Evolutionary conservation across 768 basidiomycete genomes (phyloP).

Genomic region (Boletus reticuloceps): DNA sequence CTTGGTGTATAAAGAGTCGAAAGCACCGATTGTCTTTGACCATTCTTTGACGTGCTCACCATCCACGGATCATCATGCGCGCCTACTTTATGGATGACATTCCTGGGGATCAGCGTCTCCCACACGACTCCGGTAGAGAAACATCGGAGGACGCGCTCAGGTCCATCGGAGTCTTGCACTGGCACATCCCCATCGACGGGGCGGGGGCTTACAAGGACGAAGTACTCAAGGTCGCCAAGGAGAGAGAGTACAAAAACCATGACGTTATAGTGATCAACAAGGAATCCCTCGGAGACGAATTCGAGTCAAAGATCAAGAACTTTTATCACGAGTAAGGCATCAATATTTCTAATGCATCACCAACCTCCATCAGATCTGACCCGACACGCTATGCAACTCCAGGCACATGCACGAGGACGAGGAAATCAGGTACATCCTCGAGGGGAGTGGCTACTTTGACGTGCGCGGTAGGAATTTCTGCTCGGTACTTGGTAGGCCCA

Average conservation of each 20-base stretch:
- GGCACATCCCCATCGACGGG: conserved; percentile 63
- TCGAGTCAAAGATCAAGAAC: conserved; percentile 75
- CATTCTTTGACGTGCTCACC: too few relatives aligned
- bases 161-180: conserved; percentile 62
- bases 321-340: conserved; percentile 73
- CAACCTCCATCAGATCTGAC: background rate
- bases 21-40: too few relatives aligned
- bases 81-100: conserved; percentile 72
- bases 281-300: conserved; percentile 73
- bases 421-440: conserved; percentile 84
- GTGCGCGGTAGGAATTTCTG: conserved; percentile 61
- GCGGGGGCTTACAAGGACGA: conserved; percentile 43
- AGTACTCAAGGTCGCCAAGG: conserved; percentile 60
- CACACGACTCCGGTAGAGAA: conserved; percentile 61
- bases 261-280: conserved; percentile 76
- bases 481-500: too few relatives aligned
- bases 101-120: conserved; percentile 77
- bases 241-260: conserved; percentile 78
- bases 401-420: conserved; percentile 95
- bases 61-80: conserved; percentile 43
- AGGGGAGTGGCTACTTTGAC: conserved; percentile 87
- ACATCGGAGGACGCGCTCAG: conserved; percentile 51
- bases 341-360: background rate
- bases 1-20: too few relatives aligned
- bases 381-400: background rate